Evolutionary conservation across 257 asterid genomes (phyloP), one percentile per base, ranked within the genome.

Genomic region (Jaltomata sinuosa): DNA sequence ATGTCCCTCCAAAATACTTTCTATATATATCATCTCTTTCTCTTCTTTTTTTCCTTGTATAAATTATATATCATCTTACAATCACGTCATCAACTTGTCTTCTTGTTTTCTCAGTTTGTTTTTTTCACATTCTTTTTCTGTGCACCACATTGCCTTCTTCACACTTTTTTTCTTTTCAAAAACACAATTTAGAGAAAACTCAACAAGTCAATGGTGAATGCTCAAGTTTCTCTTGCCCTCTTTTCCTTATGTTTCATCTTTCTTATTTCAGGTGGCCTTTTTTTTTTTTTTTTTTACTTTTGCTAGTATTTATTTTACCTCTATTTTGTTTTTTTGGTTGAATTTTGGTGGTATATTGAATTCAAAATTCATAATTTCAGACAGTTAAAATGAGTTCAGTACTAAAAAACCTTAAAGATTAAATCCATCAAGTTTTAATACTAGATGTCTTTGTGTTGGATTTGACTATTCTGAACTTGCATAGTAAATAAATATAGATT

Each of bases 251-350:
- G 47, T 27, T 85, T 86, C 85, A 3, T 90, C 36, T 25, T 71
- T n/a, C 82, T 65, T 6, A 21, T 85, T 7, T 57, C 92, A 81
- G 93, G 95, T 86, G 77, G 29, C 1, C 47, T 14, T 0, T 3
- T 42, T 6, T 6, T 31, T 6, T 8, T n/a, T n/a, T n/a, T n/a
- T n/a, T n/a, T n/a, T n/a, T n/a, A n/a, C n/a, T n/a, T n/a, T n/a
- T n/a, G n/a, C n/a, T 42, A 15, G 21, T 50, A 4, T 76, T 77
- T 27, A 12, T 42, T 32, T 11, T 31, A 25, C 53, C 22, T 69
- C 15, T 21, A 57, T 67, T 15, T 36, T n/a, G n/a, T n/a, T n/a
- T 19, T 9, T 6, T 4, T 54, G 10, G 2, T 12, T 55, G 21
- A 55, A 55, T 55, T 38, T 69, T 38, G n/a, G 7, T 18, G 50